phyloP scores from a whole-genome alignment of 148 eudicot species.

The Nepenthes mirabilis region DNA sequence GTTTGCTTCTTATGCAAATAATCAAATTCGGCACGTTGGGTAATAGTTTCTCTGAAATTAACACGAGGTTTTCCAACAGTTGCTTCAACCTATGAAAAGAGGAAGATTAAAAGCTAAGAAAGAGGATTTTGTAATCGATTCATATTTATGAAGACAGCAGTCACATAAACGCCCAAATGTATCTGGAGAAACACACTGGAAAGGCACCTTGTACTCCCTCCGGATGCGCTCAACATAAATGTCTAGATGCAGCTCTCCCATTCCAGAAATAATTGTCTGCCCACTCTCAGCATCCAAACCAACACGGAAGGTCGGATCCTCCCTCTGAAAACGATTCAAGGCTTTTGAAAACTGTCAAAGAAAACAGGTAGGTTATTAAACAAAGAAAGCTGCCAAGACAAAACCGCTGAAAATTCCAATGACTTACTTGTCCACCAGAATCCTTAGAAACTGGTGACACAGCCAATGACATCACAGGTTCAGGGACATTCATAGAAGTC shows the following conservation, averaged over 20 bases:
- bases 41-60: constrained; percentile 92
- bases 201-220: constrained; percentile 70
- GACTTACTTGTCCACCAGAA: constrained; percentile 85
- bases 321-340: constrained; percentile 91
- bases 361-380: not conserved
- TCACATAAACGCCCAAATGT: not conserved
- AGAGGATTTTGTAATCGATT: not conserved
- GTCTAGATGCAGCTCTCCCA: constrained; percentile 95
- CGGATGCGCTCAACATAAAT: constrained; percentile 94
- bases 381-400: not conserved
- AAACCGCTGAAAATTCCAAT: not conserved
- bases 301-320: constrained; percentile 97
- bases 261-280: constrained; percentile 95
- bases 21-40: constrained; percentile 91
- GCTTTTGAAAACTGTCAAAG: constrained; percentile 90
- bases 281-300: constrained; percentile 97
- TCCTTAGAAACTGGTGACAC: constrained; percentile 89
- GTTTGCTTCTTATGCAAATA: constrained; percentile 94
- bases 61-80: constrained; percentile 95
- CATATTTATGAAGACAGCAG: not conserved
- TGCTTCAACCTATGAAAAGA: constrained; percentile 68
- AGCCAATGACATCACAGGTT: constrained; percentile 96
- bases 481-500: constrained; percentile 99
- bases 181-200: not conserved
- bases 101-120: not conserved